phyloP scores from a whole-genome alignment of 331 rosid species.

The Phaseolus coccineus region DNA sequence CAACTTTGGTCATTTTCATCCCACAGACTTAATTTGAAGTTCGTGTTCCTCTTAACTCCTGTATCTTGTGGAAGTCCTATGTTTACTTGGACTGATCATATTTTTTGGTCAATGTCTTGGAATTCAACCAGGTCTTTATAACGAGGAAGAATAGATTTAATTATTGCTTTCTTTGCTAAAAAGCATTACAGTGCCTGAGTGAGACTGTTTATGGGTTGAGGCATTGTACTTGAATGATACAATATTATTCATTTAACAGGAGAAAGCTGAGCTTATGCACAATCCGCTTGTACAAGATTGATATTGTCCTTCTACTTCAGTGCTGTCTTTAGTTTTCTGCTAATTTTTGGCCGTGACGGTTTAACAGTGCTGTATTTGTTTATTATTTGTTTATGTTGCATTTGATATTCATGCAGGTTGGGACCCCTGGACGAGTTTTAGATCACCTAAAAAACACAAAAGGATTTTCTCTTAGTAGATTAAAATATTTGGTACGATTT shows the following conservation, averaged over 20 bases:
- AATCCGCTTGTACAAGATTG: neutral
- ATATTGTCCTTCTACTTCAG: slow-evolving; percentile 6
- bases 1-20: neutral
- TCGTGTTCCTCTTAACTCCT: neutral
- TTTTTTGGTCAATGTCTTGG: neutral
- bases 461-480: slow-evolving; percentile 75
- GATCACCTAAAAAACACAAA: slow-evolving; percentile 87
- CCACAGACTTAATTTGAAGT: neutral
- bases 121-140: neutral
- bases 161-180: neutral
- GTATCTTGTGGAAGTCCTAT: neutral
- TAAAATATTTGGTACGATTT: slow-evolving; percentile 78
- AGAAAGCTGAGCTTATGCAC: slow-evolving; percentile 15
- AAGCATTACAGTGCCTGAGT: neutral
- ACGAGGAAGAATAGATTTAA: neutral
- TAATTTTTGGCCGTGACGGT: neutral
- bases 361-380: slow-evolving; percentile 6
- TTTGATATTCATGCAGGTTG: slow-evolving; percentile 66
- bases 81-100: neutral
- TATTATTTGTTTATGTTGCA: slow-evolving; percentile 27
- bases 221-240: slow-evolving; percentile 9
- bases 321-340: neutral
- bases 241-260: neutral
- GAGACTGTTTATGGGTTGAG: slow-evolving; percentile 6
- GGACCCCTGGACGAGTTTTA: slow-evolving; percentile 93